Evolutionary conservation across 2,329 filamentous ascomycete genomes (phyloP).

Genomic region (Didymella exigua): DNA sequence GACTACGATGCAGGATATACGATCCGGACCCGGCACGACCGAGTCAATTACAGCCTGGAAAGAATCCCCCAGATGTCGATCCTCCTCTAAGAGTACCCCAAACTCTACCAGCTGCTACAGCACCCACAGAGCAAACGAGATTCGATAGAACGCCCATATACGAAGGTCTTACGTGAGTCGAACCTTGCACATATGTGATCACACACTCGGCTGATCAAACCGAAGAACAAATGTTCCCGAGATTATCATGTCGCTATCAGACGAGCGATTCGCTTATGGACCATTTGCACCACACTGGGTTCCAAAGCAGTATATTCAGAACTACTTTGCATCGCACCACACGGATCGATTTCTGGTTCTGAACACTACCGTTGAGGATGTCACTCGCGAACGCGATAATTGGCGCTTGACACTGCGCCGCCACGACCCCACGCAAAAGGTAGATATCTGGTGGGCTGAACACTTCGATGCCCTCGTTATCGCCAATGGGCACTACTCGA

Average conservation of each 20-base stretch:
- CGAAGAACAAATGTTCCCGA: slow-evolving; percentile 61
- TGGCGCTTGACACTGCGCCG: slow-evolving; percentile 59
- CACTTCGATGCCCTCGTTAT: slow-evolving; percentile 50
- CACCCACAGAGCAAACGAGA: slow-evolving; percentile 53
- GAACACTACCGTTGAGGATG: slow-evolving; percentile 60
- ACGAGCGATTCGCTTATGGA: slow-evolving; percentile 59
- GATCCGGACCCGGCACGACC: slow-evolving; percentile 51
- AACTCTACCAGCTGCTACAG: slow-evolving; percentile 4
- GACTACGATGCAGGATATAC: slow-evolving; percentile 55
- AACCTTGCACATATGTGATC: not conserved
- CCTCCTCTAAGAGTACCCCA: slow-evolving; percentile 44
- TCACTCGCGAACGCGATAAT: slow-evolving; percentile 43
- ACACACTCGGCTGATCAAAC: not conserved
- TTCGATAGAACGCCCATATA: slow-evolving; percentile 60
- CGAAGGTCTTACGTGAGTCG: slow-evolving; percentile 56
- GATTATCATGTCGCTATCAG: slow-evolving; percentile 63
- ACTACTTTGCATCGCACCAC: slow-evolving; percentile 60
- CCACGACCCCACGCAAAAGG: slow-evolving; percentile 51
- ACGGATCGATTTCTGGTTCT: slow-evolving; percentile 56
- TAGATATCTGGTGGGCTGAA: slow-evolving; percentile 63
- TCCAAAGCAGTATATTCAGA: slow-evolving; percentile 55
- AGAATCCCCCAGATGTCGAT: slow-evolving; percentile 54
- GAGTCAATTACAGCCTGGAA: slow-evolving; percentile 51
- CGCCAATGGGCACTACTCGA: slow-evolving; percentile 44
- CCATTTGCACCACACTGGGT: slow-evolving; percentile 63